Evolutionary conservation across 768 basidiomycete species (phyloP).

Genomic region (Amyloporia xantha): DNA sequence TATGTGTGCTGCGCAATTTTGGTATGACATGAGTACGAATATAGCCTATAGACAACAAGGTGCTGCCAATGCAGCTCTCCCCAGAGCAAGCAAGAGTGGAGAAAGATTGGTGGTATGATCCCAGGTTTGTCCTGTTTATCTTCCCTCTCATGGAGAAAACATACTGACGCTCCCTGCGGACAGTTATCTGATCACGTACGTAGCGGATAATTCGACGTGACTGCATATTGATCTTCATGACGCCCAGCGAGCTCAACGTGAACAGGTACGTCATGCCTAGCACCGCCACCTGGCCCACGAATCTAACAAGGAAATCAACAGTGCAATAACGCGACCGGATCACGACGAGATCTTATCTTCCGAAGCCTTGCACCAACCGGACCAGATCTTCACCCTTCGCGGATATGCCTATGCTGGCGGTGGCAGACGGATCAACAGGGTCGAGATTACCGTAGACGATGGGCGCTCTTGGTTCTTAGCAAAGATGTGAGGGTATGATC

Average conservation of each 20-base stretch:
- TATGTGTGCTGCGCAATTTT: background rate
- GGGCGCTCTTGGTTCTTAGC: conserved; percentile 44
- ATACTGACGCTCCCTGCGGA: background rate
- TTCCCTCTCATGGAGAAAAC: background rate
- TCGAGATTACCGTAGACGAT: conserved; percentile 52
- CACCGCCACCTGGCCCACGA: background rate
- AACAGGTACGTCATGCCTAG: conserved; percentile 25
- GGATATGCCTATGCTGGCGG: conserved; percentile 64
- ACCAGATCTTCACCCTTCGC: conserved; percentile 31
- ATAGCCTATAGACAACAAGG: conserved; percentile 42
- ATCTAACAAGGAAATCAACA: background rate
- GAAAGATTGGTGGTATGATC: conserved; percentile 51
- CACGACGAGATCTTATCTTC: conserved; percentile 41
- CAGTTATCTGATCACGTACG: conserved; percentile 24
- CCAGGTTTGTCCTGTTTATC: conserved; percentile 26
- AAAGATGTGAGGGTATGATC: conserved; percentile 18
- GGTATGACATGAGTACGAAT: conserved; percentile 6
- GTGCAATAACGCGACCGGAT: conserved; percentile 47
- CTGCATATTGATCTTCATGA: conserved; percentile 7
- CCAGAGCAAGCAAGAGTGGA: conserved; percentile 47
- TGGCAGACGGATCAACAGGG: conserved; percentile 48
- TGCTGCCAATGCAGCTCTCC: conserved; percentile 46
- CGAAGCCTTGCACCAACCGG: conserved; percentile 6
- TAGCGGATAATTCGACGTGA: background rate
- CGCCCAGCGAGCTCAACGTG: conserved; percentile 50